A percentile compares a stretch with the other conserved stretches of the same genome.
phyloP scores from a whole-genome alignment of 352 stramenopile genomes.

The Phytophthora vignae region DNA sequence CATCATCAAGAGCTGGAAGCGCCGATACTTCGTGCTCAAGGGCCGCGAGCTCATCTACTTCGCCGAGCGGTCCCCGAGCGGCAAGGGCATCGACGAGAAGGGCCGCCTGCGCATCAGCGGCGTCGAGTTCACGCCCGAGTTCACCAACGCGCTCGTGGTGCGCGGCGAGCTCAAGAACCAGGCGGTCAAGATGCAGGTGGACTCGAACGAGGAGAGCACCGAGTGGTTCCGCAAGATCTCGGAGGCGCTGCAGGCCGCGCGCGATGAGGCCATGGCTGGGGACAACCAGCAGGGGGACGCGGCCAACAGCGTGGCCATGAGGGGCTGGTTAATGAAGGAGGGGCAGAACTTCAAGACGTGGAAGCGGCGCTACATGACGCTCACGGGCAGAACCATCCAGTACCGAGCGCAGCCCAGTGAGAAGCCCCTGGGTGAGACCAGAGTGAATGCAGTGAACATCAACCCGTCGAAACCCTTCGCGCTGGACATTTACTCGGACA shows the following conservation, averaged over 20 bases:
- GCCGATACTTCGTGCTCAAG: constrained; percentile 86
- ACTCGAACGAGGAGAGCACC: constrained; percentile 65
- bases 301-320: constrained; percentile 46
- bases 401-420: constrained; percentile 69
- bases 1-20: constrained; percentile 88
- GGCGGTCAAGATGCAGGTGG: constrained; percentile 70
- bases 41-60: constrained; percentile 84
- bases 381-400: constrained; percentile 64
- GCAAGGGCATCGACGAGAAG: constrained; percentile 84
- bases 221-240: constrained; percentile 73
- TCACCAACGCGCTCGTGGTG: constrained; percentile 67
- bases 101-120: constrained; percentile 61
- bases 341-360: constrained; percentile 91
- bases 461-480: constrained; percentile 70
- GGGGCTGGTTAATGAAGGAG: constrained; percentile 85
- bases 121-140: constrained; percentile 76
- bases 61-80: constrained; percentile 64
- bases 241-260: constrained; percentile 39
- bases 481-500: constrained; percentile 82
- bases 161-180: constrained; percentile 79
- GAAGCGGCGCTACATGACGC: constrained; percentile 86
- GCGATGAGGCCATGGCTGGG: constrained; percentile 9
- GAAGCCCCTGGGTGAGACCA: constrained; percentile 67
- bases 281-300: constrained; percentile 12
- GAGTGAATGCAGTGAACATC: constrained; percentile 79